A percentile compares a stretch with the other conserved stretches of the same genome.
These are phyloP conservation scores for Carex scoparia DNA, from an alignment of 176 grass and related monocot species.

Conservation along the genomic window DNA sequence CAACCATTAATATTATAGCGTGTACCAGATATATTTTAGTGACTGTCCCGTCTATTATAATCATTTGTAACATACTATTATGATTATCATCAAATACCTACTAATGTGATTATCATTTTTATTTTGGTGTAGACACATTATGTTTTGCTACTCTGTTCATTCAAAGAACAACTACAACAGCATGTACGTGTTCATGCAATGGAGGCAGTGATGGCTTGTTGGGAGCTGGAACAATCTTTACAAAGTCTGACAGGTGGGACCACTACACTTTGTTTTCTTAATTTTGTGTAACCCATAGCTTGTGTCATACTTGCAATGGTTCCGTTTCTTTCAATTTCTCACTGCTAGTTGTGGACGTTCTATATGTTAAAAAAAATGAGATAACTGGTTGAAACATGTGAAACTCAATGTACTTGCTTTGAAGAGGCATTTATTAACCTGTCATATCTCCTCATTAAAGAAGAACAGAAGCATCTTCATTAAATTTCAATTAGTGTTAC, in stretches of 20 bases:
- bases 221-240: slow-evolving; percentile 66
- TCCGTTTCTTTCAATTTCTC: slow-evolving; percentile 10
- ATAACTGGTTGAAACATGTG: slow-evolving; percentile 1
- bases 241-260: slow-evolving; percentile 62
- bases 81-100: background rate
- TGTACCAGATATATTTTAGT: background rate
- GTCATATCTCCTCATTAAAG: slow-evolving; percentile 1
- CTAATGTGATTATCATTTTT: slow-evolving; percentile 1
- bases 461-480: slow-evolving; percentile 5
- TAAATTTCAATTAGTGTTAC: slow-evolving; percentile 1
- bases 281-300: background rate
- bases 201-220: slow-evolving; percentile 76
- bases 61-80: too few relatives aligned
- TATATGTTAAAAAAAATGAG: background rate
- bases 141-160: slow-evolving; percentile 61
- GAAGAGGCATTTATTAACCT: slow-evolving; percentile 6
- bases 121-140: slow-evolving; percentile 50
- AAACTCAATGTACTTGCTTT: background rate
- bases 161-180: slow-evolving; percentile 76
- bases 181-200: slow-evolving; percentile 73
- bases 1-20: background rate
- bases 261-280: background rate
- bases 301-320: background rate
- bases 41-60: background rate
- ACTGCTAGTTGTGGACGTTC: background rate